Evolutionary conservation across 1,284 basidiomycete species (phyloP).

Genomic region (Ceratobasidium sp.): DNA sequence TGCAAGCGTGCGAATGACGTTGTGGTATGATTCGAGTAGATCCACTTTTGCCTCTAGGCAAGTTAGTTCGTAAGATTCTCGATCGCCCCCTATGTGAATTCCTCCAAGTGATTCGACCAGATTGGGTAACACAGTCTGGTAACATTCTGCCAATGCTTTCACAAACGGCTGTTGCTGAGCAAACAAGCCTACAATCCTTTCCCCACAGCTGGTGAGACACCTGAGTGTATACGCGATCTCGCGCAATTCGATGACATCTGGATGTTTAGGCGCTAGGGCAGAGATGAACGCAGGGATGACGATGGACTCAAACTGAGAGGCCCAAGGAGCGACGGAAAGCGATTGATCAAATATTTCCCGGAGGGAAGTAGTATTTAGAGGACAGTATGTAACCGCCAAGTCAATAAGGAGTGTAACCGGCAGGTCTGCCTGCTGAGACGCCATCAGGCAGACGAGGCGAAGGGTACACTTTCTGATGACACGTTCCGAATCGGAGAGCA

Average conservation of each 20-base stretch:
- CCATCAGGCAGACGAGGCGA: constrained; percentile 7
- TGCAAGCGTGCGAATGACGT: constrained; percentile 20
- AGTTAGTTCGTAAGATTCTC: constrained; percentile 16
- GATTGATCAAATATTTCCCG: constrained; percentile 2
- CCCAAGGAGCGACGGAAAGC: constrained; percentile 18
- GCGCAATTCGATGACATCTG: constrained; percentile 29
- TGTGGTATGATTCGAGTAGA: constrained; percentile 38
- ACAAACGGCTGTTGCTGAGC: constrained; percentile 24
- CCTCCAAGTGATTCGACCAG: constrained; percentile 36
- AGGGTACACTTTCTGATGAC: constrained; percentile 26
- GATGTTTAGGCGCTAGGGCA: constrained; percentile 30
- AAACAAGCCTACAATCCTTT: background rate
- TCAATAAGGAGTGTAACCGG: constrained; percentile 17
- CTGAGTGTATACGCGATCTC: constrained; percentile 32
- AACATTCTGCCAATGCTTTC: constrained; percentile 33
- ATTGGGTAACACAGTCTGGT: constrained; percentile 33
- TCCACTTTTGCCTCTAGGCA: constrained; percentile 42
- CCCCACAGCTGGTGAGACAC: constrained; percentile 18
- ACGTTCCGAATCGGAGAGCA: constrained; percentile 24
- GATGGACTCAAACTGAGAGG: constrained; percentile 10
- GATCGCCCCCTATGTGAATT: constrained; percentile 15
- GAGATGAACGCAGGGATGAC: constrained; percentile 23
- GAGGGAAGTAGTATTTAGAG: background rate
- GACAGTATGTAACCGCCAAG: constrained; percentile 27
- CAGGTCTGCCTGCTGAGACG: constrained; percentile 15